Percentiles rank a stretch among this genome's conserved stretches.
These are phyloP conservation scores for Aspergillus novoparasiticus DNA, from an alignment of 2,329 filamentous ascomycete genomes.

Conservation along the genomic window DNA sequence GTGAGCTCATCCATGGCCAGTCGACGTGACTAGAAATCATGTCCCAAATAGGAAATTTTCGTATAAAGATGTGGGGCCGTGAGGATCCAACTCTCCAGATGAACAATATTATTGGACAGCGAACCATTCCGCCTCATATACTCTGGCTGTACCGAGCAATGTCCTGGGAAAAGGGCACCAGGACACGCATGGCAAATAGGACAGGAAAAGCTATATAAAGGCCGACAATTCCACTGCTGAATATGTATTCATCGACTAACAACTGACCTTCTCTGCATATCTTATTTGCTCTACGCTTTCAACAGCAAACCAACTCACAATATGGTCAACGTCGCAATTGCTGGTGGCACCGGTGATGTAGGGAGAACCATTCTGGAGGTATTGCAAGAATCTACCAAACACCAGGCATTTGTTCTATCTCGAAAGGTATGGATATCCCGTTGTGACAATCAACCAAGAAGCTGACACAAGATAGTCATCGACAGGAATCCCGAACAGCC, in stretches of 20 bases:
- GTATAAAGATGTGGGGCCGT: not conserved
- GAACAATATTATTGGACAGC: not conserved
- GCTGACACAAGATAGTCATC: not conserved
- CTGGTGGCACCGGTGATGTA: conserved; percentile 13
- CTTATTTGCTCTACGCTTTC: not conserved
- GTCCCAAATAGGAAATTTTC: not conserved
- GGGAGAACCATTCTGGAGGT: conserved; percentile 13
- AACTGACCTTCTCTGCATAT: not conserved
- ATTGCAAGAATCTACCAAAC: not conserved
- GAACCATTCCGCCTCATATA: not conserved
- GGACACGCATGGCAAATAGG: not conserved
- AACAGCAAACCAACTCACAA: not conserved
- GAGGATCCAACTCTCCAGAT: not conserved
- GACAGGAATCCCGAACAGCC: not conserved
- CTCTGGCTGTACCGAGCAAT: not conserved
- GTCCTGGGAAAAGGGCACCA: not conserved
- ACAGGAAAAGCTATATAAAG: not conserved
- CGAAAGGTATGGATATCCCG: not conserved
- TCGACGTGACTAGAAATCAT: too few relatives aligned
- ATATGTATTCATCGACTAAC: not conserved
- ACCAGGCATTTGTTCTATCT: conserved; percentile 9
- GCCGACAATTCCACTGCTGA: not conserved
- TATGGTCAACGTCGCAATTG: conserved; percentile 16
- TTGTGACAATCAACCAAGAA: not conserved
- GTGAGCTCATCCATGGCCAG: not conserved